Base-by-base conservation (phyloP, 2,329 filamentous ascomycete species). In the Dryadomyces quercivorus region DNA sequence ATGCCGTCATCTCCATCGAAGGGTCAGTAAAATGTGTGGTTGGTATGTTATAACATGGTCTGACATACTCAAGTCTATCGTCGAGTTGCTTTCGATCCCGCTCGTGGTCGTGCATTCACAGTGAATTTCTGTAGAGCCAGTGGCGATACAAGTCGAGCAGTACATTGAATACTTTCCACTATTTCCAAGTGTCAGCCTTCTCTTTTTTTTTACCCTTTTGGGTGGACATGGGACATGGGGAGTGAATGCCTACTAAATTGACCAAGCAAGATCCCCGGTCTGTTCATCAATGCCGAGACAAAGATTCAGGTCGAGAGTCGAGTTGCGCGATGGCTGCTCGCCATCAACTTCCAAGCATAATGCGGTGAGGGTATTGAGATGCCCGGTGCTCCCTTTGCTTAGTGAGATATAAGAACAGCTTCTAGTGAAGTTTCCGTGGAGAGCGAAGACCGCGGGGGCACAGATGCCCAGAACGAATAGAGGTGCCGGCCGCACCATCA, bases 111-210 rank as follows among this genome's bases (percentile, higher is more conserved):
- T 34, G 34, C 61, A 61, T 1, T 55, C 21, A 26, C 61, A 62
- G 2, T 15, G 31, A 38, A 62, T 43, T 9, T 20, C 31, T 2
- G 57, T 53, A 2, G 46, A 36, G 3, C 51, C 45, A 3, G 34
- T n/a, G 1, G 53, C 12, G 16, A 36, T 26, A 55, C 61, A 62
- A 22, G 3, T 3, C 13, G 18, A 20, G 54, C 61, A 62, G 43
- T 61, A 61, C 3, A 56, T 36, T 16, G 52, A 43, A 20, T 56
- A 59, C n/a, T 62, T 62, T 43, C 61, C 61, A 31, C 59, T 60
- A 38, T 18, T 13, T n/a, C 3, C 3, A 26, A 10, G 22, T 1
- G 13, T 34, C n/a, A 51, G 47, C 18, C 15, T n/a, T 5, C 2
- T 13, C 12, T 46, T 46, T 4, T n/a, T 48, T 3, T n/a, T 15